phyloP scores from a whole-genome alignment of 2,329 filamentous ascomycete species.

The Tolypocladium inflatum region DNA sequence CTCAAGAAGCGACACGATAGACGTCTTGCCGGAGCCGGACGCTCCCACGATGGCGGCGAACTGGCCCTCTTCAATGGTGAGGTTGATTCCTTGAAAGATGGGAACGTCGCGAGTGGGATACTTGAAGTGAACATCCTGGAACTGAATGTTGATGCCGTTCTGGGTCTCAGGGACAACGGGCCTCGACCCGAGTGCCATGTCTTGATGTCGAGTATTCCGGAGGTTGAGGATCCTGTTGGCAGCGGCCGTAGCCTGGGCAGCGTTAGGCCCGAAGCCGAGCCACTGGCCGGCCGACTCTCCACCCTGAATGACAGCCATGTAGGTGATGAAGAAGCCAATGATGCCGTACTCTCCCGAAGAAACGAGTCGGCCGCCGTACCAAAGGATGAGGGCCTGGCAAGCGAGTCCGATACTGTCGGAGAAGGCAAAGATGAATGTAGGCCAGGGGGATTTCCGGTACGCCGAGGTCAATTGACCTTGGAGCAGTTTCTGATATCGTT shows the following conservation, averaged over 20 bases:
- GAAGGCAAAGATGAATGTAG: slow-evolving; percentile 57
- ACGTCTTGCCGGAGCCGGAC: slow-evolving; percentile 64
- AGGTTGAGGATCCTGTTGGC: slow-evolving; percentile 50
- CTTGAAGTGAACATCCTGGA: slow-evolving; percentile 47
- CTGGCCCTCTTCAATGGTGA: slow-evolving; percentile 58
- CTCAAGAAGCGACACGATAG: slow-evolving; percentile 55
- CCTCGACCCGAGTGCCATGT: slow-evolving; percentile 18
- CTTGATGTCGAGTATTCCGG: slow-evolving; percentile 31
- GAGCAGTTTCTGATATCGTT: slow-evolving; percentile 52
- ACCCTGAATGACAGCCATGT: slow-evolving; percentile 58
- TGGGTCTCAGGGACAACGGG: slow-evolving; percentile 30
- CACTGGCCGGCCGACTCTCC: slow-evolving; percentile 58
- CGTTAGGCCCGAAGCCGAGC: slow-evolving; percentile 57
- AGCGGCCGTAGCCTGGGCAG: slow-evolving; percentile 47
- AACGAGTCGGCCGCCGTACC: slow-evolving; percentile 57
- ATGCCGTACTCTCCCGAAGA: slow-evolving; percentile 36
- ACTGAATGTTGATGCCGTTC: slow-evolving; percentile 45
- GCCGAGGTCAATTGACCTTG: slow-evolving; percentile 47
- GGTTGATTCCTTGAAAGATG: slow-evolving; percentile 50
- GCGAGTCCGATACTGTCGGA: slow-evolving; percentile 58
- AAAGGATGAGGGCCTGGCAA: slow-evolving; percentile 55
- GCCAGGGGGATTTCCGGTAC: slow-evolving; percentile 50
- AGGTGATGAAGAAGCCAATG: slow-evolving; percentile 44
- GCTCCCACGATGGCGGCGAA: slow-evolving; percentile 63
- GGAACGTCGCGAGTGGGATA: slow-evolving; percentile 48